Conservation (phyloP, 352 stramenopile species). For the Thraustotheca clavata region DNA sequence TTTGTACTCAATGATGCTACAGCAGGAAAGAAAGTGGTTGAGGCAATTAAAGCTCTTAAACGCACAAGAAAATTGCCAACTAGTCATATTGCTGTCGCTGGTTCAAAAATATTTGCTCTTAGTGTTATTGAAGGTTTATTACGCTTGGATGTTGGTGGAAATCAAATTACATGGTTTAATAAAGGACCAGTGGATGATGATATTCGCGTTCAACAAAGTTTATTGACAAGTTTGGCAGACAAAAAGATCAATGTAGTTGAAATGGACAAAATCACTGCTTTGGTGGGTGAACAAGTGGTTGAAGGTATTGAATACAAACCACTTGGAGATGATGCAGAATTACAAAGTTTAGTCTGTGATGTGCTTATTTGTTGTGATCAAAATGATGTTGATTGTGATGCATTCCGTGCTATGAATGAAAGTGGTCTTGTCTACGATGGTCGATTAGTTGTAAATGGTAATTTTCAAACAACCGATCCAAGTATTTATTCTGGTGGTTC, state of each 20-base stretch:
- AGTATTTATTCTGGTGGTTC: constrained; percentile 59
- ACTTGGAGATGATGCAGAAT: neutral
- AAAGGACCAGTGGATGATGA: constrained; percentile 14
- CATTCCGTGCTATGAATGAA: constrained; percentile 87
- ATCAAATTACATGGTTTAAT: constrained; percentile 39
- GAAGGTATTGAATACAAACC: constrained; percentile 31
- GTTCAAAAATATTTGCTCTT: constrained; percentile 51
- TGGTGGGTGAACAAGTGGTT: constrained; percentile 33
- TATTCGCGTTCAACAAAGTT: constrained; percentile 21
- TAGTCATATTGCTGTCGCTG: constrained; percentile 47
- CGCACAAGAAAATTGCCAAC: constrained; percentile 13
- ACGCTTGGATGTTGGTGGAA: constrained; percentile 30
- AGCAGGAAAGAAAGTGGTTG: constrained; percentile 21
- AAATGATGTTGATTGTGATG: constrained; percentile 76
- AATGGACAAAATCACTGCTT: constrained; percentile 30
- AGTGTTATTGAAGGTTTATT: constrained; percentile 56
- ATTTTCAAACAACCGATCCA: constrained; percentile 78
- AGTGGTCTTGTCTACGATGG: constrained; percentile 89
- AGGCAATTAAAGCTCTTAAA: constrained; percentile 16
- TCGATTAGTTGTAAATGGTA: constrained; percentile 79
- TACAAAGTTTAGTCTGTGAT: constrained; percentile 26
- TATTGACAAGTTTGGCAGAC: too few species aligned
- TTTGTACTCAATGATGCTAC: constrained; percentile 23
- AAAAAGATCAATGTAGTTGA: constrained; percentile 24
- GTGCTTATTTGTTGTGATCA: constrained; percentile 80